A percentile compares a stretch with the other conserved stretches of the same genome.
Conservation (phyloP, 345 rosid species). For the Dipteronia sinensis region DNA sequence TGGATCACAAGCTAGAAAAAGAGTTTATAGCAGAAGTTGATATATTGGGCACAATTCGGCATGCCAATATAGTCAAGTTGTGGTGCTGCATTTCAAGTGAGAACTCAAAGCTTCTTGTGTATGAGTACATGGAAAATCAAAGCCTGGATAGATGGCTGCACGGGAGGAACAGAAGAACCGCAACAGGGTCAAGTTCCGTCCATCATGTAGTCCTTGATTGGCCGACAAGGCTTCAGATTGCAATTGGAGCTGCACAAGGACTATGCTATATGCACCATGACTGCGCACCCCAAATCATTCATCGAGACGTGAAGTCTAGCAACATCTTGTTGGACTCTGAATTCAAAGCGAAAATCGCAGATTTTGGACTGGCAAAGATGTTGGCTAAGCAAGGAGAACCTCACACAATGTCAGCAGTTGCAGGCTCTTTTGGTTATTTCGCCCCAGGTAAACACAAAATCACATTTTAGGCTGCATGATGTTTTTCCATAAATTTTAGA, state of each 20-base stretch:
- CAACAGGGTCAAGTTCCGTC: constrained; percentile 21
- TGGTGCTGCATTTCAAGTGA: constrained; percentile 85
- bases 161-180: constrained; percentile 40
- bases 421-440: constrained; percentile 86
- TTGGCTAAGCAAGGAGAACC: constrained; percentile 59
- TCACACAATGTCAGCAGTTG: constrained; percentile 82
- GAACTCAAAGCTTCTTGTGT: constrained; percentile 85
- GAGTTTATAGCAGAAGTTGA: constrained; percentile 82
- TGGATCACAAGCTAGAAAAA: constrained; percentile 63
- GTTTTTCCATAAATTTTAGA: background rate
- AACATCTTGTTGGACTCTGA: constrained; percentile 78
- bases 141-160: constrained; percentile 93
- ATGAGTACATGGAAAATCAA: constrained; percentile 85
- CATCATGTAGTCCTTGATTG: constrained; percentile 43
- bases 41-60: constrained; percentile 73
- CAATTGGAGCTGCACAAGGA: constrained; percentile 84
- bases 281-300: constrained; percentile 71
- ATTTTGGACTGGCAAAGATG: constrained; percentile 88
- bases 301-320: constrained; percentile 90
- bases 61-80: constrained; percentile 79
- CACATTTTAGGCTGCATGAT: background rate
- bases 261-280: constrained; percentile 91
- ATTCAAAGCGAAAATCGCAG: constrained; percentile 79
- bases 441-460: constrained; percentile 72
- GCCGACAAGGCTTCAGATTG: constrained; percentile 75